Evolutionary conservation across 345 rosid species (phyloP).

Genomic region (Eucalyptus curtisii): DNA sequence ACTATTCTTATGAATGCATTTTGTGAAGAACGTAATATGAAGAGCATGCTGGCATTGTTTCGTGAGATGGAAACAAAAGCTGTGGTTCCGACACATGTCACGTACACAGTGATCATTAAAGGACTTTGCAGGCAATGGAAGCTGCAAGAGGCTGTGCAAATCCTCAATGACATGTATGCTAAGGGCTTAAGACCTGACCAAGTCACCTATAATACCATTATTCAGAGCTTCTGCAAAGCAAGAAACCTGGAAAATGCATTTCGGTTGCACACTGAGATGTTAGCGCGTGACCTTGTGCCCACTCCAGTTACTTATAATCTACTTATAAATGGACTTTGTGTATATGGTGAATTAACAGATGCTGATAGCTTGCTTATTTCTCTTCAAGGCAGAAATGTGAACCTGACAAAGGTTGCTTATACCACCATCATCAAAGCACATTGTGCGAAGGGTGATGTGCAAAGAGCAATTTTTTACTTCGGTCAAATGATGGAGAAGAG

Average conservation of each 20-base stretch:
- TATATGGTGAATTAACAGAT: slow-evolving; percentile 17
- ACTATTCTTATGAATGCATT: slow-evolving; percentile 71
- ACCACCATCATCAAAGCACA: slow-evolving; percentile 64
- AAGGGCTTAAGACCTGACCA: slow-evolving; percentile 48
- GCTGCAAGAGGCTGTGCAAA: slow-evolving; percentile 22
- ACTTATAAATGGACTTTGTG: slow-evolving; percentile 53
- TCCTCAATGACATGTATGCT: slow-evolving; percentile 36
- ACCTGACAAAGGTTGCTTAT: slow-evolving; percentile 42
- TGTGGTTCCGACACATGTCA: slow-evolving; percentile 35
- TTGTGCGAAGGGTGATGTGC: slow-evolving; percentile 56
- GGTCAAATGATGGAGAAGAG: slow-evolving; percentile 44
- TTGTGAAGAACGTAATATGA: slow-evolving; percentile 31
- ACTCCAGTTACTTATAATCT: slow-evolving; percentile 42
- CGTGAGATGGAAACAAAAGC: slow-evolving; percentile 35
- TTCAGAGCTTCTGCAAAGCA: slow-evolving; percentile 32
- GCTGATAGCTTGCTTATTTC: slow-evolving; percentile 37
- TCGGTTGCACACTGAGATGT: slow-evolving; percentile 28
- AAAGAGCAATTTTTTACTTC: slow-evolving; percentile 23
- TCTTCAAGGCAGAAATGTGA: slow-evolving; percentile 20
- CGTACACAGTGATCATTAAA: slow-evolving; percentile 55
- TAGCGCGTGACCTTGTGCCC: slow-evolving; percentile 29
- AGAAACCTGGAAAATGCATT: slow-evolving; percentile 27
- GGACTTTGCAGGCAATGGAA: slow-evolving; percentile 41
- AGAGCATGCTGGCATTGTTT: slow-evolving; percentile 21
- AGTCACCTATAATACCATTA: slow-evolving; percentile 46